These are phyloP conservation scores for Termitomyces sp. DNA, from an alignment of 768 basidiomycete species.

Conservation along the genomic window DNA sequence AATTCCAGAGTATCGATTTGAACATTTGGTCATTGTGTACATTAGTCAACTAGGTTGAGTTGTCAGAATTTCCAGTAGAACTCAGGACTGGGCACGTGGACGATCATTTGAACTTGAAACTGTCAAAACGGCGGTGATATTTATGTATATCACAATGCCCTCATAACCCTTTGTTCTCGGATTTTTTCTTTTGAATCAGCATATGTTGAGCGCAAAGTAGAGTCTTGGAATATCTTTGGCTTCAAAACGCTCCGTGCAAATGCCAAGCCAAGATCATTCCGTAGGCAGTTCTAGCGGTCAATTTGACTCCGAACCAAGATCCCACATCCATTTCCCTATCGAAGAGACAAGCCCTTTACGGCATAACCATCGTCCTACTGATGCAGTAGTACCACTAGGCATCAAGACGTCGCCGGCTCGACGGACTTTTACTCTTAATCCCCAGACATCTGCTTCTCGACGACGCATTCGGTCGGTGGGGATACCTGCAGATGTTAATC, in stretches of 20 bases:
- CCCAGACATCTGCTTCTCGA: conserved; percentile 11
- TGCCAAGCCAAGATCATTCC: conserved; percentile 14
- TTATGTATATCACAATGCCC: background rate
- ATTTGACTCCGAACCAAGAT: conserved; percentile 15
- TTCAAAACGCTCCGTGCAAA: background rate
- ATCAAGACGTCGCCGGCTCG: conserved; percentile 10
- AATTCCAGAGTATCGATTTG: too few relatives aligned
- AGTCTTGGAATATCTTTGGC: background rate
- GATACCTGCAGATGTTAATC: conserved; percentile 7
- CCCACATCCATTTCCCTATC: conserved; percentile 20
- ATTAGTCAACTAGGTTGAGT: too few relatives aligned
- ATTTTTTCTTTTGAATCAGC: background rate
- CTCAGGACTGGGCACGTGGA: too few relatives aligned
- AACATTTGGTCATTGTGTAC: too few relatives aligned
- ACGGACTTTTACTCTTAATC: conserved; percentile 11
- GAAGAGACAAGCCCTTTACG: conserved; percentile 13
- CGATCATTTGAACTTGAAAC: too few relatives aligned
- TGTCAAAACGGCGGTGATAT: background rate
- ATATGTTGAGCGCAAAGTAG: background rate
- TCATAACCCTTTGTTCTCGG: background rate
- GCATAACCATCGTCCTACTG: conserved; percentile 5
- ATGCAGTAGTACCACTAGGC: conserved; percentile 4
- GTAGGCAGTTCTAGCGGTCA: conserved; percentile 10
- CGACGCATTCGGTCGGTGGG: conserved; percentile 18
- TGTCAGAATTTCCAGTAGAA: too few relatives aligned